Evolutionary conservation across 805 yeast genomes (phyloP), one percentile per base, ranked within the genome.

Genomic region (Priceomyces fermenticarens): DNA sequence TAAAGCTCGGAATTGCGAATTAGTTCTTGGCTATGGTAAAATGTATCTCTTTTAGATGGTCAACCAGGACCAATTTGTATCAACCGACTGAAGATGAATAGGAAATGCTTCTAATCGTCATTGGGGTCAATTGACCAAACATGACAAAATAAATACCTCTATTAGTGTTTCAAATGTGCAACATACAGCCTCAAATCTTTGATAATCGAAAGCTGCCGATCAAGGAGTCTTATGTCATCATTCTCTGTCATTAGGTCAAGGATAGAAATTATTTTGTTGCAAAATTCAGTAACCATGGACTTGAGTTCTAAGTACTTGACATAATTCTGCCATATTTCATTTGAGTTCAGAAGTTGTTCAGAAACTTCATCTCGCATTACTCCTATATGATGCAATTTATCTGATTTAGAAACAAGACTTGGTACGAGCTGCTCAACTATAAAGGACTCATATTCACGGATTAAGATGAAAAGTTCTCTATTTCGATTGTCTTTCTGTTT

Each of bases 361-460:
- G 25, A 20, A 20, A 20, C 25, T 20, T 20, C 25, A 20, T 20
- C 25, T 20, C 25, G 25, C 8, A 20, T 20, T 20, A 20, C 4
- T 5, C 25, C 25, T 20, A 20, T 20, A 8, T 20, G 25, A 20
- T 20, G 25, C 25, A 20, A 20, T 20, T 20, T 4, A 20, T 20
- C 25, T 5, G 25, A 20, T 8, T 20, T 20, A 8, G 25, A 20
- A 20, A 20, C 25, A 15, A 67, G 48, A 23, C 44, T 40, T 1
- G 72, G 73, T 8, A 65, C 34, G 8, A 67, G 44, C 14, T 50
- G 51, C 10, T 46, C 51, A 2, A 54, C 41, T 3, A 67, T 49
- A n/a, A 63, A 54, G 15, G 34, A 38, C 38, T 67, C 70, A 48
- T 67, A 69, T 15, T 54, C 54, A 14, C 49, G 41, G 10, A 62